Base-by-base conservation (phyloP, 1,284 basidiomycete genomes). In the Pyrrhoderma noxium region DNA sequence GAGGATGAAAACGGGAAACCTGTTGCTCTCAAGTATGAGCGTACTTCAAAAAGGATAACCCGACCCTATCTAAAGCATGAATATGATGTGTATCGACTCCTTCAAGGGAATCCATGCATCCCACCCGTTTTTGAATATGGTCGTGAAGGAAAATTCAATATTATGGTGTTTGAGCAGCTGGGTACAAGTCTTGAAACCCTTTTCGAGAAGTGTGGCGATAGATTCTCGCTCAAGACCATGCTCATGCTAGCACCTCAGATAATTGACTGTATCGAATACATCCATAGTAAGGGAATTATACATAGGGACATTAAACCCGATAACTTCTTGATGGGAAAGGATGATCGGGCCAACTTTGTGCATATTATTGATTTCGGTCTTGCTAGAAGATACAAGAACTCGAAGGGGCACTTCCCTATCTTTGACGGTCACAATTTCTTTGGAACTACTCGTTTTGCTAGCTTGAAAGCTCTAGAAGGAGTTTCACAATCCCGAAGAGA, bases 331-430 rank as follows among this genome's bases (percentile, higher is more conserved):
- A 85, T 88, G 75, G 81, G 83, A 53, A n/a, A 18, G 8, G 76
- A 74, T 1, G 75, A 74, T 40, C n/a, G 18, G 14, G 71, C 75
- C 44, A 71, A 73, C 7, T 62, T 74, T 0, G 80, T 96, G 64
- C 93, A 91, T 66, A 80, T 98, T 59, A 96, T 98, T 64, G 94
- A 98, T 72, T 97, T 98, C 68, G 94, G 94, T 52, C 82, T 98
- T 42, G 93, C 94, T 4, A 95, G 96, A 69, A 93, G 93, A 67
- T 97, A 88, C 70, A 81, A 92, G 44, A 92, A 97, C 68, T 71
- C 87, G 8, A 82, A 82, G 61, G 74, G 82, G 45, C 94, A 97
- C 69, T 89, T 97, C 57, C 47, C 52, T 9, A 42, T 39, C 18
- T 53, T 45, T 35, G 86, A 89, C 61, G 87, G 89, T 66, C 83